A percentile compares a stretch with the other conserved stretches of the same genome.
Evolutionary conservation across 108 stramenopile genomes (phyloP).

Genomic region (Nitzschia putrida): DNA sequence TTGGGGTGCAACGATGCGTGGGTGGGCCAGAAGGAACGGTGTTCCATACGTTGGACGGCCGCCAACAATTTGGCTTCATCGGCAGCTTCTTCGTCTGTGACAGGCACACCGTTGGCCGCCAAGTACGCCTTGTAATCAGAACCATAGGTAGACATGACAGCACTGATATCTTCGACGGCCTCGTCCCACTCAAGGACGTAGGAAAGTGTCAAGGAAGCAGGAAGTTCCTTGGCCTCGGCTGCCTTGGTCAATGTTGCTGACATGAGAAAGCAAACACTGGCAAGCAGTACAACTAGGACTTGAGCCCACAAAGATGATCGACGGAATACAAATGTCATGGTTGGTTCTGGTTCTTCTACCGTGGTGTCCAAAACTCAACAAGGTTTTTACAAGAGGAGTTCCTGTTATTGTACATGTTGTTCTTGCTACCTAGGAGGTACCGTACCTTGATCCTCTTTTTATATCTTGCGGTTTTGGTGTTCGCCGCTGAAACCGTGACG

Average conservation of each 20-base stretch:
- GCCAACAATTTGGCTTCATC: neutral
- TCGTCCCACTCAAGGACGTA: neutral
- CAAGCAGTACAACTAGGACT: no score
- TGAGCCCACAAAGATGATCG: no score
- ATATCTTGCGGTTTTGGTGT: no score
- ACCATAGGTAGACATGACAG: neutral
- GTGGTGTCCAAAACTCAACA: no score
- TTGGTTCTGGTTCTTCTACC: no score
- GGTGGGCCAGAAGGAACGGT: slow-evolving; percentile 4
- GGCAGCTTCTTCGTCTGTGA: neutral
- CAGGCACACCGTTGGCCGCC: neutral
- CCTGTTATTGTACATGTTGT: no score
- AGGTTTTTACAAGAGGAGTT: no score
- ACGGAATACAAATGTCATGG: no score
- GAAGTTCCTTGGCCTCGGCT: neutral
- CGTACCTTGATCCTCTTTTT: no score
- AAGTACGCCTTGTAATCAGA: neutral
- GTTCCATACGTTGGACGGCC: neutral
- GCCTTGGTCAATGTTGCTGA: neutral
- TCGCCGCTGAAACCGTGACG: no score
- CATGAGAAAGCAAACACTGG: no score
- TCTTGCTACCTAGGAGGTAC: no score
- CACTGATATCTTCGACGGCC: neutral
- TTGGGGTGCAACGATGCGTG: slow-evolving; percentile 14
- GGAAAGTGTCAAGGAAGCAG: neutral